Conservation (phyloP, 257 asterid genomes). For the Paulownia fortunei region DNA sequence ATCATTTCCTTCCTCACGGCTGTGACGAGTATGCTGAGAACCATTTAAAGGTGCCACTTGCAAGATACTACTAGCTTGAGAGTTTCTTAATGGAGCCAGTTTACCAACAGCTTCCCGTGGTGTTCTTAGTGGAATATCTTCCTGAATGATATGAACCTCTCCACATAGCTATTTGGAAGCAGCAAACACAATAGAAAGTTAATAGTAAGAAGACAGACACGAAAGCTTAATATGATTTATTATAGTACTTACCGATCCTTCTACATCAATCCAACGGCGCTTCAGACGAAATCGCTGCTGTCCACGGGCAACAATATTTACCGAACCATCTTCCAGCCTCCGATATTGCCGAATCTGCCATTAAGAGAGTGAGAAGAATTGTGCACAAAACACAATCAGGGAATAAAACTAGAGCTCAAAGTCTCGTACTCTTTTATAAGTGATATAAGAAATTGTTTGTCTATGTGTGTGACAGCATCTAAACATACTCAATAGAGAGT, state of each 20-base stretch:
- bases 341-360: slow-evolving; percentile 89
- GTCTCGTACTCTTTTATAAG: neutral
- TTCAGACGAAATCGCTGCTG: slow-evolving; percentile 90
- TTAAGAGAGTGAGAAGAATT: slow-evolving; percentile 18
- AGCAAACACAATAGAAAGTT: slow-evolving; percentile 19
- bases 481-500: slow-evolving; percentile 6
- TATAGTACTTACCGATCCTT: slow-evolving; percentile 74
- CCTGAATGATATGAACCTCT: slow-evolving; percentile 81
- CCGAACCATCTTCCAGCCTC: slow-evolving; percentile 89
- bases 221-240: slow-evolving; percentile 22
- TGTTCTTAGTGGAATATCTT: slow-evolving; percentile 84
- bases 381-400: neutral
- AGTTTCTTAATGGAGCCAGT: slow-evolving; percentile 62
- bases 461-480: neutral
- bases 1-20: slow-evolving; percentile 65
- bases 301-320: slow-evolving; percentile 91
- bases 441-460: slow-evolving; percentile 8
- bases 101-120: slow-evolving; percentile 89
- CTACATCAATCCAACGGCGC: slow-evolving; percentile 83
- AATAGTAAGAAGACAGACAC: slow-evolving; percentile 21
- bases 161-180: slow-evolving; percentile 69
- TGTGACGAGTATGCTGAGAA: slow-evolving; percentile 37
- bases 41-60: slow-evolving; percentile 33
- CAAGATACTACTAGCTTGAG: slow-evolving; percentile 31
- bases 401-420: slow-evolving; percentile 18